These are phyloP conservation scores for Agrocybe praecox DNA, from an alignment of 768 basidiomycete genomes.

Conservation along the genomic window DNA sequence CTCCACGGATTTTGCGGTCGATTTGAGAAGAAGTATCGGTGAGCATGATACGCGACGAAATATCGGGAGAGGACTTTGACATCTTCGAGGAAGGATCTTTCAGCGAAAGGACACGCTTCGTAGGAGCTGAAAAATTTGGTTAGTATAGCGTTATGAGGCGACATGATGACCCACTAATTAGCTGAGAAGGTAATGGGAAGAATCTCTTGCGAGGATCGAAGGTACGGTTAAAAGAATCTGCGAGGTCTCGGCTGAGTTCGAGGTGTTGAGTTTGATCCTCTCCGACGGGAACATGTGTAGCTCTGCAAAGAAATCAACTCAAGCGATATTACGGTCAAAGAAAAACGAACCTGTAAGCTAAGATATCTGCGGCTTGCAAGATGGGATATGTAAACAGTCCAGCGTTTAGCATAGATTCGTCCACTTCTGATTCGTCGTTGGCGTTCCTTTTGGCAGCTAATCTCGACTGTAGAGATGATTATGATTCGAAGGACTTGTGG, in stretches of 20 bases:
- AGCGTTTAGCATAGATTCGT: constrained; percentile 80
- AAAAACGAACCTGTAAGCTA: constrained; percentile 68
- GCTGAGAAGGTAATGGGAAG: constrained; percentile 73
- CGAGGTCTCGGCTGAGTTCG: constrained; percentile 84
- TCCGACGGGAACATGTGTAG: constrained; percentile 94
- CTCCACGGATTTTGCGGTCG: constrained; percentile 67
- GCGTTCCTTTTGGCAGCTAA: constrained; percentile 76
- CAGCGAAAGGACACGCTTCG: constrained; percentile 84
- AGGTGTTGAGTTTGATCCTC: constrained; percentile 97
- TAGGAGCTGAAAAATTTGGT: constrained; percentile 54
- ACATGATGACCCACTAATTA: constrained; percentile 64
- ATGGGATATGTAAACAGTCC: constrained; percentile 94
- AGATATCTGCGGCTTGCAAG: constrained; percentile 91
- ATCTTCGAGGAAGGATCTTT: constrained; percentile 87
- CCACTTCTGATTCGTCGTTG: constrained; percentile 72
- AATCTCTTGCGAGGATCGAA: constrained; percentile 49
- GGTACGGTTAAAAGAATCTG: constrained; percentile 77
- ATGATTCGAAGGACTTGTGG: constrained; percentile 10
- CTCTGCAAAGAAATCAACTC: constrained; percentile 40
- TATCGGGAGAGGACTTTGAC: constrained; percentile 89
- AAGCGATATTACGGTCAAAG: neutral
- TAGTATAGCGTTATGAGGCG: neutral
- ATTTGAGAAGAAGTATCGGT: constrained; percentile 73
- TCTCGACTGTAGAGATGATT: constrained; percentile 55
- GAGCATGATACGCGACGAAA: constrained; percentile 81